These are phyloP conservation scores for Glycine tomentella DNA, from an alignment of 306 rosid genomes.

Conservation along the genomic window DNA sequence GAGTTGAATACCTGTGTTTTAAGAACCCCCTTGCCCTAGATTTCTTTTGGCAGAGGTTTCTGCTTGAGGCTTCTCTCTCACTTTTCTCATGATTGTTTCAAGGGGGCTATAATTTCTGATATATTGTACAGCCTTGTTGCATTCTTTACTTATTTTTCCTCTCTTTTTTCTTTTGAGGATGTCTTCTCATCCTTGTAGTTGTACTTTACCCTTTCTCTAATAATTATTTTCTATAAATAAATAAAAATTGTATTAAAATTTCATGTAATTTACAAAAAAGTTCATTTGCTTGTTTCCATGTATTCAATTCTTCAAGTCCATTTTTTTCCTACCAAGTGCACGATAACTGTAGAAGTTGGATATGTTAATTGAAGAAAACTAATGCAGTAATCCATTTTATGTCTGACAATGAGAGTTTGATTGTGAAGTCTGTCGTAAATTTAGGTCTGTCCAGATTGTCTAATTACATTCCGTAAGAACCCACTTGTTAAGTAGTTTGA, in stretches of 20 bases:
- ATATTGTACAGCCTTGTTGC: constrained; percentile 1
- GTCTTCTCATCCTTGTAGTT: not conserved
- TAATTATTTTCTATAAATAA: not conserved
- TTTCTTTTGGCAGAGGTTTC: too few relatives aligned
- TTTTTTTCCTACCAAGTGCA: constrained; percentile 10
- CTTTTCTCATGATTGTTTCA: not conserved
- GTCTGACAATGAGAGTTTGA: constrained; percentile 9
- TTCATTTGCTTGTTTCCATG: not conserved
- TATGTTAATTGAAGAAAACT: not conserved
- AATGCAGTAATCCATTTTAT: not conserved
- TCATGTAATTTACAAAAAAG: not conserved
- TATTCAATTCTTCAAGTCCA: not conserved
- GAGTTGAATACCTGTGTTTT: too few relatives aligned
- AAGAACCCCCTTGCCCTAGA: too few relatives aligned
- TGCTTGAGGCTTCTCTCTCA: not conserved
- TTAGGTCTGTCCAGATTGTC: constrained; percentile 2
- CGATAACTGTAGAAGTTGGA: constrained; percentile 9
- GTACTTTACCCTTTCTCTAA: not conserved
- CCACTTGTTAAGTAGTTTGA: constrained; percentile 8
- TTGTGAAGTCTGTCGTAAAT: not conserved
- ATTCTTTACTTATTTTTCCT: constrained; percentile 11
- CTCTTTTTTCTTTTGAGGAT: not conserved
- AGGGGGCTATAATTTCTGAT: not conserved
- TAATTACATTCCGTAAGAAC: not conserved
- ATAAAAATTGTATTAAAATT: not conserved